Evolutionary conservation across 805 yeast species (phyloP).

Genomic region (Alloascoidea hylecoeti): DNA sequence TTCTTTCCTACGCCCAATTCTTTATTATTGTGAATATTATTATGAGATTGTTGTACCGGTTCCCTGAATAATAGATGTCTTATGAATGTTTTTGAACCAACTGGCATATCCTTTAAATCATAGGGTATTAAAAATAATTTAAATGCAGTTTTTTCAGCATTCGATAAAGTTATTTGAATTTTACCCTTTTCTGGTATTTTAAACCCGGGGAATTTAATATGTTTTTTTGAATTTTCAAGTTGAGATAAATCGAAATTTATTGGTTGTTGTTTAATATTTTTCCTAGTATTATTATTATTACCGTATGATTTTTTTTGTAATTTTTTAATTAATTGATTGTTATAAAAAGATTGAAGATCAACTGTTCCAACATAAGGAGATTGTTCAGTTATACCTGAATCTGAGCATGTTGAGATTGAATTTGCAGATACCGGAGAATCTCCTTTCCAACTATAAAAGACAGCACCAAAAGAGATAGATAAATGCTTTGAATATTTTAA

Average conservation of each 20-base stretch:
- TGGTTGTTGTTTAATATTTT: slow-evolving; percentile 2
- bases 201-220: slow-evolving; percentile 11
- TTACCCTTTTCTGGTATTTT: slow-evolving; percentile 18
- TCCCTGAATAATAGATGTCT: slow-evolving; percentile 12
- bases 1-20: slow-evolving; percentile 2
- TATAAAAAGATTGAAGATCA: background rate
- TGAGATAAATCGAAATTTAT: background rate
- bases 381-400: background rate
- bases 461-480: slow-evolving; percentile 1
- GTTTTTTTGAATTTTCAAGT: background rate
- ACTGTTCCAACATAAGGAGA: background rate
- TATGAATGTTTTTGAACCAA: slow-evolving; percentile 16
- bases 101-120: slow-evolving; percentile 15
- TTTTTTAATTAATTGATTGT: background rate
- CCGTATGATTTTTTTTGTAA: background rate
- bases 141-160: slow-evolving; percentile 17
- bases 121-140: slow-evolving; percentile 18
- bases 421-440: no score
- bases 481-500: no score
- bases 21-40: slow-evolving; percentile 3
- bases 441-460: background rate
- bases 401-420: no score
- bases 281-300: background rate
- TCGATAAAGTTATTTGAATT: slow-evolving; percentile 18
- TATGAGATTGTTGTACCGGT: slow-evolving; percentile 3